Evolutionary conservation across 768 basidiomycete genomes (phyloP), one percentile per base, ranked within the genome.

Genomic region (Crepidotus variabilis): DNA sequence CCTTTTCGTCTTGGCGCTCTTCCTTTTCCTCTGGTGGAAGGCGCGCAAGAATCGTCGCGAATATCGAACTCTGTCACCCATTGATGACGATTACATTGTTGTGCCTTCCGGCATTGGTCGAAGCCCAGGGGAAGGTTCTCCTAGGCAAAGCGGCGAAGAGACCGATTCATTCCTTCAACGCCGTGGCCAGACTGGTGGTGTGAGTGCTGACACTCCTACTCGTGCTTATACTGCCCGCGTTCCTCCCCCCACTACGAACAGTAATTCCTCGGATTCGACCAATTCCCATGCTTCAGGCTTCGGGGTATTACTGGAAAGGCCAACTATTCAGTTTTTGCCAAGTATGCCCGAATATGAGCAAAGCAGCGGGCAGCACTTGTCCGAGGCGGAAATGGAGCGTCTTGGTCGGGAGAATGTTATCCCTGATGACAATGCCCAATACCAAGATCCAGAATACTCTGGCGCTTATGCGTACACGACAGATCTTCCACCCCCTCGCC

Each of bases 61-160:
- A 21, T 72, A 70, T 62, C 70, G 64, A 52, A 73, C 59, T 49
- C 65, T 68, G 50, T 66, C 70, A 4, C 67, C 71, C 5, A 67
- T 71, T 35, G 74, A 77, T 28, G 71, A 72, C 18, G 73, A 75
- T 43, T 77, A 74, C 56, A 63, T 67, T 51, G 69, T 78, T 36
- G 68, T 82, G 23, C 68, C 70, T 11, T 67, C 71, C 14, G 78
- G 71, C 28, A 8, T 28, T 20, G 71, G 64, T 20, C 72, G 72
- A 28, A 64, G 73, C 2, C 74, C 71, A 33, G 87, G 84, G n/a
- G 84, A 88, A 68, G 86, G 86, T 33, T 84, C 84, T 22, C 86
- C 88, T 1, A 76, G 86, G 9, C 78, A 78, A 28, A 88, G 85
- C 50, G 88, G 88, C 6, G 87, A 87, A 63, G 88, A 88, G 66